Evolutionary conservation across 495 filamentous ascomycete genomes (phyloP), one percentile per base, ranked within the genome.

Genomic region (Neurospora hispaniola): DNA sequence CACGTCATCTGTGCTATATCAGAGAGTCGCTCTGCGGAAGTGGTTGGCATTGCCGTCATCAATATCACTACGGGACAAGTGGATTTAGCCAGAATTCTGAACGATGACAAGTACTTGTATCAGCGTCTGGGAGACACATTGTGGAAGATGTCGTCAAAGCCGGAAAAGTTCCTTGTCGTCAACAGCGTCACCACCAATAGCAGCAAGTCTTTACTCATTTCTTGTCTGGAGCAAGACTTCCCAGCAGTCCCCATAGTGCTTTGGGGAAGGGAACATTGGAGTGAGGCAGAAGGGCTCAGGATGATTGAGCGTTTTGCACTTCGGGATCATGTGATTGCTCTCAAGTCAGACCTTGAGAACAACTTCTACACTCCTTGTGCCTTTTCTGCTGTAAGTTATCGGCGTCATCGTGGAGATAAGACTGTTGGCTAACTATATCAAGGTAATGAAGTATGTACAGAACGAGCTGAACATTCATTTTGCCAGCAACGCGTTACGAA

Each of bases 321-420:
- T 79, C 81, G 84, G 10, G 88, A 93, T 71, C 91, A 97, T 78
- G 83, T 92, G 4, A 90, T 94, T 73, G 88, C 92, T 11, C 88
- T 97, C 78, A 93, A 91, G 76, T 85, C 92, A 40, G 89, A 90
- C 18, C 87, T 97, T 42, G 89, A 89, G 44, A 90, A 90, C 27
- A 96, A 97, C 74, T 98, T 93, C 81, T 98, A 95, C 82, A 93
- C 93, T 35, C 90, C 91, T 2, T 97, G 93, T 80, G 94, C 93
- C 76, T 91, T 97, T 77, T 90, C 93, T 72, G 96, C 96, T 62
- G 94, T 95, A 85, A 68, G 91, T 81, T 42, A 5, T 62, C 27
- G 69, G 5, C 35, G n/a, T 38, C 18, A 6, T 16, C 69, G 23
- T 68, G 42, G 72, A 8, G 69, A 41, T 42, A 39, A 39, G 8